These are phyloP conservation scores for Kandelia obovata DNA, from an alignment of 345 rosid species.

Conservation along the genomic window DNA sequence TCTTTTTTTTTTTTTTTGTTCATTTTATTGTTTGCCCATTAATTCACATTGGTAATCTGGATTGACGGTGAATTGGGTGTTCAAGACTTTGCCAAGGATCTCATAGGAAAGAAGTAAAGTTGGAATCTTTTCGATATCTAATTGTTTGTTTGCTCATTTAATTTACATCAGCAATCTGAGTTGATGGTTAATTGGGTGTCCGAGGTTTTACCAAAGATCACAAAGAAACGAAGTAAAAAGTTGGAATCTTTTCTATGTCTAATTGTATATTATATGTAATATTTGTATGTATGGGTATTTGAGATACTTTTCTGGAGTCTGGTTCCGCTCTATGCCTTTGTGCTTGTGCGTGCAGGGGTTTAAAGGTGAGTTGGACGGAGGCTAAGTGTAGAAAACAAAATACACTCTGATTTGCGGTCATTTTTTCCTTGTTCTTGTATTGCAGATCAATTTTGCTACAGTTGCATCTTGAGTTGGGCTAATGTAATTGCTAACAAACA, in stretches of 20 bases:
- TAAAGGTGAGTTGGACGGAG: neutral
- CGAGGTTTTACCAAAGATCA: too few relatives aligned
- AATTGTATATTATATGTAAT: neutral
- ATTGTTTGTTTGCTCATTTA: neutral
- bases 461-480: conserved; percentile 72
- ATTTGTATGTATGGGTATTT: neutral
- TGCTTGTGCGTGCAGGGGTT: neutral
- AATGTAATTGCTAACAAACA: conserved; percentile 63
- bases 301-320: neutral
- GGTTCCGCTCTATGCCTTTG: conserved; percentile 1
- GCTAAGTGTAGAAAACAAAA: neutral
- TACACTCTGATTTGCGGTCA: neutral
- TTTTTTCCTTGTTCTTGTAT: neutral
- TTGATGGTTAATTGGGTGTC: too few relatives aligned
- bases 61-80: neutral
- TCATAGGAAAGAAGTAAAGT: neutral
- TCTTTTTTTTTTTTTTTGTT: neutral
- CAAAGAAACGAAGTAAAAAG: neutral
- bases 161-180: too few relatives aligned
- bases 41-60: too few relatives aligned
- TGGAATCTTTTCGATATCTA: neutral
- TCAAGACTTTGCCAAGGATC: neutral
- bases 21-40: too few relatives aligned
- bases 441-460: conserved; percentile 87
- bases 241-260: neutral